phyloP scores from a whole-genome alignment of 129 eudicot species.

The Lactuca saligna region DNA sequence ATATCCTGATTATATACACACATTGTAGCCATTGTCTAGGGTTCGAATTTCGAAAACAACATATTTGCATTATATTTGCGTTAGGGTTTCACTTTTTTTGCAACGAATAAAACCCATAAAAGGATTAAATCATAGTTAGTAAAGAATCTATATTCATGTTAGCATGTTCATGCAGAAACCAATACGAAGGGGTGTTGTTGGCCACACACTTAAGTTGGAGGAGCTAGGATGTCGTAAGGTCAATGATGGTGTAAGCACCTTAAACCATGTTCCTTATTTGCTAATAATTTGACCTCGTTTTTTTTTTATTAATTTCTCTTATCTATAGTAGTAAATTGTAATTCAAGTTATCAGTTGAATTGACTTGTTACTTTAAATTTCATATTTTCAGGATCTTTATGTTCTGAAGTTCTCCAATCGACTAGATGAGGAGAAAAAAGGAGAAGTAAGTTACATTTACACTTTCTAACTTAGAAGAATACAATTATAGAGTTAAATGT shows the following conservation, averaged over 20 bases:
- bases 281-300: background rate
- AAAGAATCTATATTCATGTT: background rate
- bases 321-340: background rate
- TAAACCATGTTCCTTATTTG: constrained; percentile 6
- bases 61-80: background rate
- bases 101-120: background rate
- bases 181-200: constrained; percentile 64
- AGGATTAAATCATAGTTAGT: background rate
- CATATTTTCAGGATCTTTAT: constrained; percentile 57
- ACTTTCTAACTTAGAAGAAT: background rate
- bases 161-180: constrained; percentile 57
- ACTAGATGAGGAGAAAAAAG: constrained; percentile 56
- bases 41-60: background rate
- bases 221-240: constrained; percentile 67
- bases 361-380: constrained; percentile 2
- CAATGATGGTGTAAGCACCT: constrained; percentile 52
- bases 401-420: constrained; percentile 70
- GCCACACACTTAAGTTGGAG: constrained; percentile 66
- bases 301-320: background rate
- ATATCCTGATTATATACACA: background rate
- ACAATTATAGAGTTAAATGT: background rate
- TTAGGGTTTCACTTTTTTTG: background rate
- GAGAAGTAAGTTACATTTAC: constrained; percentile 64
- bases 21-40: constrained; percentile 6
- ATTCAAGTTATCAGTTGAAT: background rate